A percentile compares a stretch with the other conserved stretches of the same genome.
Evolutionary conservation across 2,329 filamentous ascomycete genomes (phyloP).

Genomic region (Fonsecaea pedrosoi): DNA sequence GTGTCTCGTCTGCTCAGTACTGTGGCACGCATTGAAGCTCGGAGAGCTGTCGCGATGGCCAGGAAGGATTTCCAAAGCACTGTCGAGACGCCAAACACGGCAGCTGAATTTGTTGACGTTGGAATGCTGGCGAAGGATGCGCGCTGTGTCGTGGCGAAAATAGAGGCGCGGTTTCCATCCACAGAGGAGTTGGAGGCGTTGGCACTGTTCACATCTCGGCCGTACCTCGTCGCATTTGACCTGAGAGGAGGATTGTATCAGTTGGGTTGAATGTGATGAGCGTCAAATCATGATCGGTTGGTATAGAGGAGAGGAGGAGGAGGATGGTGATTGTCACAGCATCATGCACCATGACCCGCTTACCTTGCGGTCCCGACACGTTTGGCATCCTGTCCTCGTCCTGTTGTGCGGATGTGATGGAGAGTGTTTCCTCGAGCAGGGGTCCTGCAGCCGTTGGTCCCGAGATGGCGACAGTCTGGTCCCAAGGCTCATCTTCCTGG

Average conservation of each 20-base stretch:
- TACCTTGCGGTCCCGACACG: not conserved
- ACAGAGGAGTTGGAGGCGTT: not conserved
- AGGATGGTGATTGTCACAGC: not conserved
- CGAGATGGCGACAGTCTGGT: not conserved
- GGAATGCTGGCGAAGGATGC: not conserved
- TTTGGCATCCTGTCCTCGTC: not conserved
- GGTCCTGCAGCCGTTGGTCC: not conserved
- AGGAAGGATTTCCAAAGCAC: not conserved
- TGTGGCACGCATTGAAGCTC: not conserved
- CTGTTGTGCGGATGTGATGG: not conserved
- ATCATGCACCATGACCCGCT: not conserved
- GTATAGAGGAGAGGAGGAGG: too few relatives aligned
- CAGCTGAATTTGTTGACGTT: not conserved
- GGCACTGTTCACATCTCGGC: not conserved
- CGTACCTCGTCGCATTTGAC: not conserved
- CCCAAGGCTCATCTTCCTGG: not conserved
- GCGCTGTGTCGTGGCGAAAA: not conserved
- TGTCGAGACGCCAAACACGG: not conserved
- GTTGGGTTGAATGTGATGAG: too few relatives aligned
- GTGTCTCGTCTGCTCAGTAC: not conserved
- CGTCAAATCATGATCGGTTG: too few relatives aligned
- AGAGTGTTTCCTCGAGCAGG: not conserved
- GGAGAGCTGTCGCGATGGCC: not conserved
- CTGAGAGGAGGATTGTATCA: not conserved
- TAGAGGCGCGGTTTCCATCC: not conserved